Percentiles rank a stretch among this genome's conserved stretches.
Evolutionary conservation across 768 basidiomycete genomes (phyloP).

Genomic region (Lentinula sp.): DNA sequence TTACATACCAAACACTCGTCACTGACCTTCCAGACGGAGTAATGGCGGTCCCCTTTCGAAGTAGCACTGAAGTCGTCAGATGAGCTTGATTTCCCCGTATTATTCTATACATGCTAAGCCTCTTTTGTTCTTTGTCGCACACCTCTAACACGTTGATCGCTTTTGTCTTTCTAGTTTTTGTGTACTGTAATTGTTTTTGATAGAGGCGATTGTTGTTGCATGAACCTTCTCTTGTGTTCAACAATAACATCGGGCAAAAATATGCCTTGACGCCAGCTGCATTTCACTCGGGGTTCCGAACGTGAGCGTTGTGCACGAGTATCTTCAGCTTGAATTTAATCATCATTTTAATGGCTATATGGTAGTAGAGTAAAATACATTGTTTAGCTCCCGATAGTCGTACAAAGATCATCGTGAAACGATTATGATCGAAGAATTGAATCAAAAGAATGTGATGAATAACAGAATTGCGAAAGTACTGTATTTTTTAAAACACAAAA

Average conservation of each 20-base stretch:
- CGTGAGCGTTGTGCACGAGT: no score
- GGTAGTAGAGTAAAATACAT: background rate
- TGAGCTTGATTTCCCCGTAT: background rate
- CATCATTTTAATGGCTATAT: background rate
- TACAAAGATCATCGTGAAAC: background rate
- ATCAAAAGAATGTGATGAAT: background rate
- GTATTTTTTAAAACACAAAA: background rate
- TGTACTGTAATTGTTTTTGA: background rate
- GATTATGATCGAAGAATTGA: background rate
- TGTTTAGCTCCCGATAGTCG: background rate
- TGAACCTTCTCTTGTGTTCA: no score
- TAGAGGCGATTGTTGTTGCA: no score
- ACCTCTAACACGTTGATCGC: background rate
- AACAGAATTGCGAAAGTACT: background rate
- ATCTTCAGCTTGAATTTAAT: no score
- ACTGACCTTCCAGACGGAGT: background rate
- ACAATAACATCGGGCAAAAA: no score
- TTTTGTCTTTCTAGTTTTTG: background rate
- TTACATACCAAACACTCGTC: background rate
- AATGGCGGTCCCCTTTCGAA: no score
- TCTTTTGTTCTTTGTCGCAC: background rate
- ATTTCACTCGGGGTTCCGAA: no score
- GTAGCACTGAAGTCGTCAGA: background rate
- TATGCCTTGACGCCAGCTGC: no score
- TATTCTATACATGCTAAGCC: background rate